Evolutionary conservation across 169 alveolate genomes (phyloP).

Genomic region (Cryptosporidium meleagridis): DNA sequence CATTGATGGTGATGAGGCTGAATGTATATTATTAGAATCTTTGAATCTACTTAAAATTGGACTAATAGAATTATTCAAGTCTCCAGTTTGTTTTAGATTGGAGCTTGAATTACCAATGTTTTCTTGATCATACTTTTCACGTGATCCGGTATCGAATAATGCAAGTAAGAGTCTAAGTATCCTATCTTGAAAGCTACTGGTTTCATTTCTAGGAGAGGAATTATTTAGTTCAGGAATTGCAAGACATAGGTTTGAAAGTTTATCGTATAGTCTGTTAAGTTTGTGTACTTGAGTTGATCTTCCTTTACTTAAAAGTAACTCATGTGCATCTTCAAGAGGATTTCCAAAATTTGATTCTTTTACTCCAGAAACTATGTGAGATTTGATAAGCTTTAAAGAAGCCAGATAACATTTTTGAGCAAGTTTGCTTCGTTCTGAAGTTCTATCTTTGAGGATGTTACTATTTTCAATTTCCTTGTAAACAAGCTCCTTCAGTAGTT

Average conservation of each 20-base stretch:
- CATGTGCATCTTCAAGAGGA: conserved; percentile 64
- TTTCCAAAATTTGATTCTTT: conserved; percentile 13
- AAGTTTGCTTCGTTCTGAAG: background rate
- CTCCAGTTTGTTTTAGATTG: background rate
- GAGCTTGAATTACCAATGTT: background rate
- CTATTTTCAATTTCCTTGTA: conserved; percentile 19
- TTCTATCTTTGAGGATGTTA: background rate
- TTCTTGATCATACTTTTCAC: background rate
- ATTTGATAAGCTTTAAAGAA: conserved; percentile 32
- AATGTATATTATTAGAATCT: background rate
- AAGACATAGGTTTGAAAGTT: conserved; percentile 12
- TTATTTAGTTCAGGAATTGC: conserved; percentile 43
- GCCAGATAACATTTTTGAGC: conserved; percentile 50
- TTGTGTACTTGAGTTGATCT: conserved; percentile 53
- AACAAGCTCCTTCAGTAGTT: conserved; percentile 57
- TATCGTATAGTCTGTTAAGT: conserved; percentile 33
- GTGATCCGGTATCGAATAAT: conserved; percentile 26
- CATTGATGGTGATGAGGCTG: background rate
- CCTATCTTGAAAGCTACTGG: conserved; percentile 7
- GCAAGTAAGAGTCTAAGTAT: conserved; percentile 29
- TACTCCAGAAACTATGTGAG: conserved; percentile 63
- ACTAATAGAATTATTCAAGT: background rate
- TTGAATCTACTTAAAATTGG: conserved; percentile 18
- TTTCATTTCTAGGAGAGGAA: background rate
- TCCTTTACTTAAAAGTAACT: conserved; percentile 15